phyloP scores from a whole-genome alignment of 768 basidiomycete species.

The Dictyophora rubrovolvata region DNA sequence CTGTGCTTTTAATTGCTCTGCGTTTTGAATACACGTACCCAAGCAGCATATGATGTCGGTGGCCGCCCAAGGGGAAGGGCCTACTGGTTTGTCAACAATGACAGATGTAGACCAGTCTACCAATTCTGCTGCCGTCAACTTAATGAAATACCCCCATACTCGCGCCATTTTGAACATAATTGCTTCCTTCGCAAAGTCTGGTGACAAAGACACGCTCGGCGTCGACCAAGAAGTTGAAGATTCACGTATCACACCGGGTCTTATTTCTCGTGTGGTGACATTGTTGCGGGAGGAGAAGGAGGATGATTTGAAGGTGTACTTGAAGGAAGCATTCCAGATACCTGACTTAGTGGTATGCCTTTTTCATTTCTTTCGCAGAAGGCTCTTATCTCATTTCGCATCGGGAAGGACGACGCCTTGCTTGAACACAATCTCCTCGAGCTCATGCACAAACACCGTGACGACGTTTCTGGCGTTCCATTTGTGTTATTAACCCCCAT shows the following conservation, averaged over 20 bases:
- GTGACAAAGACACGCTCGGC: conserved; percentile 27
- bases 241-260: conserved; percentile 44
- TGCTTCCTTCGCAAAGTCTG: conserved; percentile 58
- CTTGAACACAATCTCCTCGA: conserved; percentile 85
- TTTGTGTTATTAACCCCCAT: conserved; percentile 77
- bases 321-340: conserved; percentile 61
- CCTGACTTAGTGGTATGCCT: conserved; percentile 56
- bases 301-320: conserved; percentile 68
- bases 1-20: background rate
- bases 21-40: background rate
- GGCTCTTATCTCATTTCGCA: conserved; percentile 14
- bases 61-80: background rate
- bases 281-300: conserved; percentile 76
- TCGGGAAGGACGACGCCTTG: conserved; percentile 26
- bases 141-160: conserved; percentile 62
- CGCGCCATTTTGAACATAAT: conserved; percentile 70
- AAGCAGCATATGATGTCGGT: background rate
- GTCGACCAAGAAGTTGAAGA: conserved; percentile 34
- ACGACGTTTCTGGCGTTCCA: conserved; percentile 73
- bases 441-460: conserved; percentile 90
- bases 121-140: background rate
- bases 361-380: conserved; percentile 8
- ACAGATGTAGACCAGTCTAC: background rate
- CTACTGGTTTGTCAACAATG: conserved; percentile 1
- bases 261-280: conserved; percentile 63